Percentiles rank a stretch among this genome's conserved stretches.
Evolutionary conservation across 495 filamentous ascomycete genomes (phyloP).

Genomic region (Polyplosphaeria fusca): DNA sequence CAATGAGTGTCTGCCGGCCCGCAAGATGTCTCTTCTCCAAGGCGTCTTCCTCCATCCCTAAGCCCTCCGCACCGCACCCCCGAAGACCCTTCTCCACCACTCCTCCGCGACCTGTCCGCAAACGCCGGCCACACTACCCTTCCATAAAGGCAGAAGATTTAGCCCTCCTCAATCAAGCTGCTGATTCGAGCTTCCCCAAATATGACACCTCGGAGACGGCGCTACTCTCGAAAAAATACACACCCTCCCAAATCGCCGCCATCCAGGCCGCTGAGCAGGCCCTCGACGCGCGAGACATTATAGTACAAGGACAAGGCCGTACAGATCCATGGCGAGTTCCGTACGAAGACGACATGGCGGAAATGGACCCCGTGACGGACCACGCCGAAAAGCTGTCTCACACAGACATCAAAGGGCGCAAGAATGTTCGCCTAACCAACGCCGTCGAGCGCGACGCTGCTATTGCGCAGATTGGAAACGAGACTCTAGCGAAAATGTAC

Average conservation of each 20-base stretch:
- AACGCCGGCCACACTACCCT: conserved; percentile 40
- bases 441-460: conserved; percentile 25
- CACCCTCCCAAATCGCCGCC: conserved; percentile 74
- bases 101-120: conserved; percentile 35
- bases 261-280: conserved; percentile 82
- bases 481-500: conserved; percentile 58
- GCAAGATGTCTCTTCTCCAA: conserved; percentile 57
- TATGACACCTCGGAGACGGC: conserved; percentile 70
- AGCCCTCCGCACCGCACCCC: conserved; percentile 44
- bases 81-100: conserved; percentile 51
- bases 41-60: conserved; percentile 44
- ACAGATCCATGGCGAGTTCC: conserved; percentile 65
- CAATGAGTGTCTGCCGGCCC: conserved; percentile 59
- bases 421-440: conserved; percentile 18
- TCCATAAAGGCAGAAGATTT: conserved; percentile 40
- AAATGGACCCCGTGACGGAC: conserved; percentile 60
- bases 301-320: conserved; percentile 64
- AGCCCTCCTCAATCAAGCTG: conserved; percentile 34
- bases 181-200: conserved; percentile 50
- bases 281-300: conserved; percentile 74
- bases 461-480: conserved; percentile 21
- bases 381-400: conserved; percentile 18
- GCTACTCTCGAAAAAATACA: conserved; percentile 63
- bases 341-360: conserved; percentile 85
- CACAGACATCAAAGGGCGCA: conserved; percentile 1